A percentile compares a stretch with the other conserved stretches of the same genome.
Conservation (phyloP, 805 yeast genomes). For the Phaffomyces opuntiae region DNA sequence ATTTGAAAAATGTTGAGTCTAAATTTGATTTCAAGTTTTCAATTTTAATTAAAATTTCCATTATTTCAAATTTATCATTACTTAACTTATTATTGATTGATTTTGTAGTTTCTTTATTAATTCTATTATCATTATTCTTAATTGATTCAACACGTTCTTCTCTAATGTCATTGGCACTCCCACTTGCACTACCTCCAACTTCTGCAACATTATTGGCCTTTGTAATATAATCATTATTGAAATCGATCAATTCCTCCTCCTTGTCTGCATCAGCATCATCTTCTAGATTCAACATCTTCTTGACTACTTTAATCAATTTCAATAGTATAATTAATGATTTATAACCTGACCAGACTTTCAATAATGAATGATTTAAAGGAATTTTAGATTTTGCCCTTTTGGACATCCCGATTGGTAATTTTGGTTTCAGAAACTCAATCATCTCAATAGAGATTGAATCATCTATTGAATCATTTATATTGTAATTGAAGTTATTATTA, state of each 20-base stretch:
- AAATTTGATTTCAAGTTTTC: slow-evolving; percentile 19
- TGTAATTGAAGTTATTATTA: slow-evolving; percentile 6
- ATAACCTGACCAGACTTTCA: slow-evolving; percentile 49
- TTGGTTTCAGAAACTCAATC: slow-evolving; percentile 39
- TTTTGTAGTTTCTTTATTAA: no score
- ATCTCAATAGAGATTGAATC: slow-evolving; percentile 20
- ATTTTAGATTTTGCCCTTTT: slow-evolving; percentile 45
- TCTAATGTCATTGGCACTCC: no score
- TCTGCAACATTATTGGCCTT: no score
- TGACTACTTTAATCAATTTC: slow-evolving; percentile 25
- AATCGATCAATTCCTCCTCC: no score
- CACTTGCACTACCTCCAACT: no score
- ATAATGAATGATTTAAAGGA: slow-evolving; percentile 42
- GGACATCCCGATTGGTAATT: slow-evolving; percentile 56
- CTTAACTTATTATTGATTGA: slow-evolving; percentile 21
- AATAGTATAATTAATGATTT: slow-evolving; percentile 35
- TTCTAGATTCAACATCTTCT: background rate
- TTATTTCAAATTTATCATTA: slow-evolving; percentile 21
- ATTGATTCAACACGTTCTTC: no score
- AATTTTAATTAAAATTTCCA: slow-evolving; percentile 33
- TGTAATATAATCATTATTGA: no score
- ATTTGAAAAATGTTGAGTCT: slow-evolving; percentile 14
- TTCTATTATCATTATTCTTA: no score
- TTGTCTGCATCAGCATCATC: no score
- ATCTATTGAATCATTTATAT: background rate